Percentiles rank a stretch among this genome's conserved stretches.
Evolutionary conservation across 306 rosid genomes (phyloP).

Genomic region (Cucumis melo): DNA sequence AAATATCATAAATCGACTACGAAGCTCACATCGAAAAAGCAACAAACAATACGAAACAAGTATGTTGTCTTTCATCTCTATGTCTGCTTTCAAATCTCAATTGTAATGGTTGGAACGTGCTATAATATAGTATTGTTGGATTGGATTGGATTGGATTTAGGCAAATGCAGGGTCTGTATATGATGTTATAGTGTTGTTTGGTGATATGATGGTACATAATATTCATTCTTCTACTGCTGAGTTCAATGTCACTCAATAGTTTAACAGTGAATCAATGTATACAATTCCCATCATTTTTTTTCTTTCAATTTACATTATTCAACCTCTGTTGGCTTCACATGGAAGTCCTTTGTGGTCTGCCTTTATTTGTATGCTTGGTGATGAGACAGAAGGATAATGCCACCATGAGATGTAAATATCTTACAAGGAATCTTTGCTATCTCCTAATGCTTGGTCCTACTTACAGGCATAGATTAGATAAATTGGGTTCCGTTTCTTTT

Average conservation of each 20-base stretch:
- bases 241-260: background rate
- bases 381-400: background rate
- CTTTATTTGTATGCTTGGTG: background rate
- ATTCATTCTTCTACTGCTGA: conserved; percentile 2
- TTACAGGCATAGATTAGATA: background rate
- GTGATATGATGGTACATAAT: background rate
- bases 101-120: conserved; percentile 1
- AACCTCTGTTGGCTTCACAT: background rate
- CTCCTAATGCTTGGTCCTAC: background rate
- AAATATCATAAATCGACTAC: background rate
- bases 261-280: background rate
- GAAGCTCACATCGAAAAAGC: background rate
- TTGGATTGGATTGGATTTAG: conserved; percentile 3
- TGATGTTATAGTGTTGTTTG: background rate
- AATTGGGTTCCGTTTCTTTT: background rate
- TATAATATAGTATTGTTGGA: background rate
- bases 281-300: background rate
- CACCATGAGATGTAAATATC: background rate
- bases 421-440: background rate
- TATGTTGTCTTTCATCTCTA: conserved; percentile 1
- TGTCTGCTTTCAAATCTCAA: conserved; percentile 2
- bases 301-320: background rate
- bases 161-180: background rate
- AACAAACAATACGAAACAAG: background rate
- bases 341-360: background rate